phyloP scores from a whole-genome alignment of 768 basidiomycete genomes.

The Pilatotrama ljubarskyi region DNA sequence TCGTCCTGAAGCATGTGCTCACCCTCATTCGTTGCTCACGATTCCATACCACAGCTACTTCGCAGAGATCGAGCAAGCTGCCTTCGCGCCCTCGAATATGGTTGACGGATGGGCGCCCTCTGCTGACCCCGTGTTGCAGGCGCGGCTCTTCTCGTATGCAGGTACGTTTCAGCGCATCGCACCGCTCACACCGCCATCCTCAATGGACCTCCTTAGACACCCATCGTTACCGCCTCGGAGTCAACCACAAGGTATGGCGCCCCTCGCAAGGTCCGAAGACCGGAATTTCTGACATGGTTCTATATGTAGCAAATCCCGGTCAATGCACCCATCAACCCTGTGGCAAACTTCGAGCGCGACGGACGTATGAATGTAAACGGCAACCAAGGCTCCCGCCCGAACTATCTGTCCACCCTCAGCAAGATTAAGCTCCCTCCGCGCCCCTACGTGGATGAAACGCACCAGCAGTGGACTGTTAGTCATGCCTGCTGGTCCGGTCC shows the following conservation, averaged over 20 bases:
- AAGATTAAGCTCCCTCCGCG: constrained; percentile 35
- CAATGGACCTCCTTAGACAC: constrained; percentile 31
- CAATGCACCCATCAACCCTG: constrained; percentile 40
- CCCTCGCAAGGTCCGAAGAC: background rate
- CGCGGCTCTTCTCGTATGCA: constrained; percentile 57
- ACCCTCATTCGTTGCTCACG: background rate
- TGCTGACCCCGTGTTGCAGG: constrained; percentile 59
- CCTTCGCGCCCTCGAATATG: constrained; percentile 53
- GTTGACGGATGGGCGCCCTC: constrained; percentile 49
- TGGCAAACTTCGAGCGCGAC: constrained; percentile 42
- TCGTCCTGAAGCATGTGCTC: background rate
- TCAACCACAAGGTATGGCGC: constrained; percentile 33
- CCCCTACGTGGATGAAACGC: constrained; percentile 40
- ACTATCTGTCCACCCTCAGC: constrained; percentile 39
- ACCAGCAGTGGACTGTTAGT: constrained; percentile 39
- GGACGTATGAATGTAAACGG: constrained; percentile 37
- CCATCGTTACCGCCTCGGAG: constrained; percentile 40
- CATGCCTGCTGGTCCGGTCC: background rate
- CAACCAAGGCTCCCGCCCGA: constrained; percentile 42
- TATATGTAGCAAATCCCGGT: constrained; percentile 36
- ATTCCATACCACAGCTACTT: constrained; percentile 29
- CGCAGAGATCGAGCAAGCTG: constrained; percentile 43
- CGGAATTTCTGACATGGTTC: background rate
- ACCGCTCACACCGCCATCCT: background rate
- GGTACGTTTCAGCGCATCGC: constrained; percentile 30